Evolutionary conservation across 164 flowering plant species (phyloP).

Genomic region (Vitis rotundifolia): DNA sequence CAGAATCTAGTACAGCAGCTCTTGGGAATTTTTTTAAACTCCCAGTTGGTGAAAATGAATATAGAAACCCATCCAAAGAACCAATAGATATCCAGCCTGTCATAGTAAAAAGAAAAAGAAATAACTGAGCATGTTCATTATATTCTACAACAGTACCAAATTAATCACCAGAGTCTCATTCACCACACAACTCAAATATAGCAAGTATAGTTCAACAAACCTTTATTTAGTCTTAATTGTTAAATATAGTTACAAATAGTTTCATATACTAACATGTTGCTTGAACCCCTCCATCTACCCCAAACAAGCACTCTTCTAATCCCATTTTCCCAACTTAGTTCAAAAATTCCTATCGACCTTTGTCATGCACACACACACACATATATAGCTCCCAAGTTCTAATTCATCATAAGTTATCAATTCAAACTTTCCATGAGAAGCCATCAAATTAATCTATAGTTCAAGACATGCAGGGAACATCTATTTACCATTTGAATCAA

Average conservation of each 20-base stretch:
- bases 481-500: slow-evolving; percentile 75
- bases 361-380: too few species aligned
- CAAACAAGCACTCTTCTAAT: not conserved
- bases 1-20: slow-evolving; percentile 36
- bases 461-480: not conserved
- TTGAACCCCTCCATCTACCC: not conserved
- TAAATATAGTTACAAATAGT: too few species aligned
- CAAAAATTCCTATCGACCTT: not conserved
- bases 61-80: slow-evolving; percentile 81
- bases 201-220: too few species aligned
- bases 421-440: too few species aligned
- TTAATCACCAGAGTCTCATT: not conserved
- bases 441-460: not conserved
- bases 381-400: too few species aligned
- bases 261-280: too few species aligned
- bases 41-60: slow-evolving; percentile 80
- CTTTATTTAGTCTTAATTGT: too few species aligned
- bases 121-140: not conserved
- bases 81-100: slow-evolving; percentile 90
- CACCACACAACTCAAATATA: too few species aligned
- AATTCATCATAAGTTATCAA: too few species aligned
- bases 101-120: not conserved
- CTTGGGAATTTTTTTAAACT: slow-evolving; percentile 52
- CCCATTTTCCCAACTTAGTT: not conserved
- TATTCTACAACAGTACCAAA: not conserved